phyloP scores from a whole-genome alignment of 306 rosid genomes.

The Pyrus pyrifolia region DNA sequence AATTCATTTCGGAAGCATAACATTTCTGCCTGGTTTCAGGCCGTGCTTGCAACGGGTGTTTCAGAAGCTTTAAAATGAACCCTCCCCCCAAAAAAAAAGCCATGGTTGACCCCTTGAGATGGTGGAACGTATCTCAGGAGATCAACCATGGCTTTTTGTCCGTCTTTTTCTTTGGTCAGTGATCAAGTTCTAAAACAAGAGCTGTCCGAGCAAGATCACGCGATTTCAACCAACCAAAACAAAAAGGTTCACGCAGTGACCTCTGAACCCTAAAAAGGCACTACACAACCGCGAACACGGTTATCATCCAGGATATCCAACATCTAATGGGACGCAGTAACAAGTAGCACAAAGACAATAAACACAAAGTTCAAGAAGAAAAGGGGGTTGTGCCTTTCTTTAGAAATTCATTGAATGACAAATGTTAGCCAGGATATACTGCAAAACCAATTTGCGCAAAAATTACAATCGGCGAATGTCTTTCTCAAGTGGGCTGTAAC shows the following conservation, averaged over 20 bases:
- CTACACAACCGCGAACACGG: not conserved
- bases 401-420: slow-evolving; percentile 5
- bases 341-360: not conserved
- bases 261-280: not conserved
- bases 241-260: not conserved
- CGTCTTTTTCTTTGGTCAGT: not conserved
- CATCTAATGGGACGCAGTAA: not conserved
- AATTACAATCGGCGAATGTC: slow-evolving; percentile 40
- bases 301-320: not conserved
- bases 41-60: not conserved
- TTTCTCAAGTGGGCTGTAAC: slow-evolving; percentile 28
- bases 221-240: not conserved
- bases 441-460: slow-evolving; percentile 44
- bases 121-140: not conserved
- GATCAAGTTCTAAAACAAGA: not conserved
- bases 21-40: no score
- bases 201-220: not conserved
- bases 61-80: no score
- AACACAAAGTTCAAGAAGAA: not conserved
- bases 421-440: slow-evolving; percentile 37
- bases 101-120: not conserved
- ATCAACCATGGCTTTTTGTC: not conserved
- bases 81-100: not conserved
- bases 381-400: slow-evolving; percentile 15
- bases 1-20: no score